phyloP scores from a whole-genome alignment of 371 early-diverging fungal species.

The Mitosporidium daphniae region DNA sequence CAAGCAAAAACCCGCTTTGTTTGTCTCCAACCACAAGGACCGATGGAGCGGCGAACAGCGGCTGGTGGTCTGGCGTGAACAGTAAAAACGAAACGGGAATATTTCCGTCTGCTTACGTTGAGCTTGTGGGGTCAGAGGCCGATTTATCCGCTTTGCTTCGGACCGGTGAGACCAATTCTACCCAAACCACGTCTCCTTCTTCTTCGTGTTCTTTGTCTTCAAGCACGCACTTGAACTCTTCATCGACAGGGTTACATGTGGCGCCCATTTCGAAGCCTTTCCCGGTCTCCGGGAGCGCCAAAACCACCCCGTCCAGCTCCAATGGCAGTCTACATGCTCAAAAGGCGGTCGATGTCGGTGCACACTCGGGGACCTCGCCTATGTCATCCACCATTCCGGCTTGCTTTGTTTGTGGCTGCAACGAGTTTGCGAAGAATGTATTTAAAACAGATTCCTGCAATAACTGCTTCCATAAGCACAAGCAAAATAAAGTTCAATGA shows the following conservation, averaged over 20 bases:
- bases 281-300: too few species aligned
- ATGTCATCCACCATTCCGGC: too few species aligned
- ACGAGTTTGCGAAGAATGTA: not conserved
- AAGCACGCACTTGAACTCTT: too few species aligned
- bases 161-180: not conserved
- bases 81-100: slow-evolving; percentile 20
- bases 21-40: too few species aligned
- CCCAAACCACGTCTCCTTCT: not conserved
- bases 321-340: too few species aligned
- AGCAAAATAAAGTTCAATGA: not conserved
- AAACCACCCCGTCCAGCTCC: too few species aligned
- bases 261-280: too few species aligned
- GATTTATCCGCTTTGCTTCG: slow-evolving; percentile 1
- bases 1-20: too few species aligned
- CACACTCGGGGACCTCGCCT: too few species aligned
- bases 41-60: slow-evolving; percentile 19
- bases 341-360: too few species aligned
- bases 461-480: not conserved
- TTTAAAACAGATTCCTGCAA: not conserved
- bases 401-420: too few species aligned
- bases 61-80: slow-evolving; percentile 21
- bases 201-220: not conserved
- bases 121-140: not conserved
- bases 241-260: too few species aligned
- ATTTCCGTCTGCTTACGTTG: slow-evolving; percentile 16